A percentile compares a stretch with the other conserved stretches of the same genome.
These are phyloP conservation scores for Coniochaeta sp. DNA, from an alignment of 2,329 filamentous ascomycete species.

Conservation along the genomic window DNA sequence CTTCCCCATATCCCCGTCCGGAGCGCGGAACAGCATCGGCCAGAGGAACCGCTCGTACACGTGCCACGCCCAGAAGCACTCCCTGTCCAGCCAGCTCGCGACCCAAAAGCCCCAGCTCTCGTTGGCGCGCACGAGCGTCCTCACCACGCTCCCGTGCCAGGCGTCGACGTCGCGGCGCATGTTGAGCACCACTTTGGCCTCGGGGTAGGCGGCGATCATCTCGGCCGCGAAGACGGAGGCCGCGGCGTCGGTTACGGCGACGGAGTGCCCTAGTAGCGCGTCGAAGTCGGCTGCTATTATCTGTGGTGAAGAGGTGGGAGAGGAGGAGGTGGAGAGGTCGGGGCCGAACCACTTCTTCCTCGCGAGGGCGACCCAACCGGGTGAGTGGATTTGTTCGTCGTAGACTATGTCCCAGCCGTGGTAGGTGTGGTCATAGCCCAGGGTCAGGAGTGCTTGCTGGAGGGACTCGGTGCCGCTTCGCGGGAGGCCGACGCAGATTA, in stretches of 20 bases:
- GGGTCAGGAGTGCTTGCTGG: slow-evolving; percentile 20
- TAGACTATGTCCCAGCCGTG: slow-evolving; percentile 27
- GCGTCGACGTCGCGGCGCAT: slow-evolving; percentile 30
- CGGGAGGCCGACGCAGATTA: slow-evolving; percentile 25
- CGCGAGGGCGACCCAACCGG: slow-evolving; percentile 16
- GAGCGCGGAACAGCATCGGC: slow-evolving; percentile 20
- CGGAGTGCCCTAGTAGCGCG: slow-evolving; percentile 12
- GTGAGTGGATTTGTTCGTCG: slow-evolving; percentile 16
- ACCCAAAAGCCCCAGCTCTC: slow-evolving; percentile 20
- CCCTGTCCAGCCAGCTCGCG: slow-evolving; percentile 17
- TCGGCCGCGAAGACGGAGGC: slow-evolving; percentile 30
- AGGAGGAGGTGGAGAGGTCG: background rate
- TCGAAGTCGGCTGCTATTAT: slow-evolving; percentile 14
- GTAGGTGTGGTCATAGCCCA: slow-evolving; percentile 25
- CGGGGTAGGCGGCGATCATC: slow-evolving; percentile 27
- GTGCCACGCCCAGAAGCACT: slow-evolving; percentile 26
- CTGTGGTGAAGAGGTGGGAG: background rate
- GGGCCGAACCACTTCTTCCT: slow-evolving; percentile 19
- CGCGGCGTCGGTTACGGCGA: slow-evolving; percentile 15
- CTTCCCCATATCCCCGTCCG: slow-evolving; percentile 18
- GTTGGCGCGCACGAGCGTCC: slow-evolving; percentile 17
- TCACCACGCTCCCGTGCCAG: slow-evolving; percentile 28
- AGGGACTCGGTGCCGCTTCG: slow-evolving; percentile 27
- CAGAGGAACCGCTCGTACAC: slow-evolving; percentile 21
- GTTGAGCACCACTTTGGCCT: slow-evolving; percentile 16